These are phyloP conservation scores for Tetramitus jugosus DNA, from an alignment of 208 protist species.

Conservation along the genomic window DNA sequence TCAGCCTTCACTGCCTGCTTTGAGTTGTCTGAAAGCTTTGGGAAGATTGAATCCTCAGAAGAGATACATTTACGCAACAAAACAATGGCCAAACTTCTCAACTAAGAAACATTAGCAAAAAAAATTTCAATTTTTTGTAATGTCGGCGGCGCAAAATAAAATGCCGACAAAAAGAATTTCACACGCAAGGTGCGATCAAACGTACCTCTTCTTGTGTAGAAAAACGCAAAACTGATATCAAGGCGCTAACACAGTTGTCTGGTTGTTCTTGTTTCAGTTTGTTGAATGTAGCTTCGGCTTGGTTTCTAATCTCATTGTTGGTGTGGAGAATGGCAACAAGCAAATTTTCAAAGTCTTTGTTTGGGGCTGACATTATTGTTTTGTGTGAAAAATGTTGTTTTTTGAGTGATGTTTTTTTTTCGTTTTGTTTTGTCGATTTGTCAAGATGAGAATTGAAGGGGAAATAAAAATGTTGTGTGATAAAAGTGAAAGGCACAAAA, in stretches of 20 bases:
- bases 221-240: neutral
- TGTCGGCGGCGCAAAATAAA: neutral
- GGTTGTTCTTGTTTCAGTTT: neutral
- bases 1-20: neutral
- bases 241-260: neutral
- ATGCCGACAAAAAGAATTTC: neutral
- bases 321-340: neutral
- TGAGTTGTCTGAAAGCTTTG: neutral
- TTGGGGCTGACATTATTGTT: too few relatives aligned
- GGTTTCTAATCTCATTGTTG: neutral
- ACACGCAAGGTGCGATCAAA: too few relatives aligned
- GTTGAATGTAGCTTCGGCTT: slow-evolving; percentile 8
- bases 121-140: neutral
- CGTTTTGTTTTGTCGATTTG: too few relatives aligned
- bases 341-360: slow-evolving; percentile 20
- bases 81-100: neutral
- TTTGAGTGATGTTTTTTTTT: too few relatives aligned
- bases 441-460: too few relatives aligned
- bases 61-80: neutral
- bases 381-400: too few relatives aligned
- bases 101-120: neutral
- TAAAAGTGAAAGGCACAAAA: too few relatives aligned
- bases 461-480: too few relatives aligned
- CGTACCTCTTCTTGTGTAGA: slow-evolving; percentile 8
- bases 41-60: neutral